Evolutionary conservation across 257 asterid genomes (phyloP), one percentile per base, ranked within the genome.

Genomic region (Solanum bukasovii): DNA sequence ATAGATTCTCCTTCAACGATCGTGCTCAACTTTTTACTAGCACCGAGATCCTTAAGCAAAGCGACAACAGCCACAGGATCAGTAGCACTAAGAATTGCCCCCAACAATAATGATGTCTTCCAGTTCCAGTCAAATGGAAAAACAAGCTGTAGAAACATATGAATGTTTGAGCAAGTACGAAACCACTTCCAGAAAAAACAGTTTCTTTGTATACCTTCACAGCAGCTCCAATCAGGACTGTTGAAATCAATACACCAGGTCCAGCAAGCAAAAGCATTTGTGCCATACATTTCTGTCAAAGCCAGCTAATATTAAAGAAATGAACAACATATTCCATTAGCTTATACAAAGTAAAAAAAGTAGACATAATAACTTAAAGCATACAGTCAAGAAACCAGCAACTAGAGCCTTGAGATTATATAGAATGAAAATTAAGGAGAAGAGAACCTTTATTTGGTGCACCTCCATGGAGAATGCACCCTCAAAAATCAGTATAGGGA

Each of bases 21-120:
- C 0, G 88, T 86, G 68, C 88, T 86, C 70, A 86, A 49, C 49
- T 72, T 86, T 72, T 86, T 86, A 78, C 88, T 86, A 71, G 84
- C 72, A 3, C 88, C 88, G 20, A 86, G 73, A 33, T 86, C 88
- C 74, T 86, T 86, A 73, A 86, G 65, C 83, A 72, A 27, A 1
- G 88, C 74, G n/a, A 86, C 88, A 71, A 86, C 84, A 72, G 88
- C 88, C 73, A 86, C 88, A 71, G 88, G 88, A 72, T 86, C 88
- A 71, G 88, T 86, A 37, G 88, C 88, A 86, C 88, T 86, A 46
- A 86, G 88, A 68, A 86, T 61, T 72, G 72, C 88, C 40, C 88
- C 88, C 81, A 86, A 63, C 65, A 86, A 52, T 7, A 86, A 73
- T 29, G 88, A 86, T 49, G 88, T 86, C 10, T 6, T 86, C 88